These are phyloP conservation scores for Pyrrhoderma lamaoense DNA, from an alignment of 1,284 basidiomycete species.

Conservation along the genomic window DNA sequence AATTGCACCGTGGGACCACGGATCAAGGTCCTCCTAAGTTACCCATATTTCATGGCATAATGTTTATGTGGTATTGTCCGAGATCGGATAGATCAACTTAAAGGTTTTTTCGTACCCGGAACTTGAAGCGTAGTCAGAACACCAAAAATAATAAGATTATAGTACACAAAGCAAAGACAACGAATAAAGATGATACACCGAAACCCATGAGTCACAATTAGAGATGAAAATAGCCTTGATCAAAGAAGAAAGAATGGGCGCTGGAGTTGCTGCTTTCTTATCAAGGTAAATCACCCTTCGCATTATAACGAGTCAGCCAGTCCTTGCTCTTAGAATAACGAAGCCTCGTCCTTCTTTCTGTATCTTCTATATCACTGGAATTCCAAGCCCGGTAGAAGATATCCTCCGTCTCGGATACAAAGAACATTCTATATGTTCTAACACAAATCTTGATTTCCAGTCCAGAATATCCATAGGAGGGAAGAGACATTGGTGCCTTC, in stretches of 20 bases:
- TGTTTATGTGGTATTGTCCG: too few species aligned
- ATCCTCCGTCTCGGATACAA: slow-evolving; percentile 68
- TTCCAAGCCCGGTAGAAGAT: slow-evolving; percentile 38
- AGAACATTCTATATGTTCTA: slow-evolving; percentile 81
- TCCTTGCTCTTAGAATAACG: slow-evolving; percentile 23
- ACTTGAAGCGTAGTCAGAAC: neutral
- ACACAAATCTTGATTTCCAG: slow-evolving; percentile 82
- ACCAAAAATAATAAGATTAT: neutral
- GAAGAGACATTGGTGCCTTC: slow-evolving; percentile 21
- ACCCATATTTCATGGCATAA: too few species aligned
- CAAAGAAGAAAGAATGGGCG: too few species aligned
- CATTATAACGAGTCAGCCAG: slow-evolving; percentile 28
- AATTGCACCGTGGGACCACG: too few species aligned
- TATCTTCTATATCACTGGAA: slow-evolving; percentile 31
- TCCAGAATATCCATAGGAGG: slow-evolving; percentile 44
- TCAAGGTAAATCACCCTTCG: slow-evolving; percentile 17
- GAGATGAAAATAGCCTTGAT: too few species aligned
- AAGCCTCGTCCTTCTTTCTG: slow-evolving; percentile 20
- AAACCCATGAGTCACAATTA: too few species aligned
- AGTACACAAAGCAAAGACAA: neutral
- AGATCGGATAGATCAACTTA: too few species aligned
- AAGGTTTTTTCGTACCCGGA: too few species aligned
- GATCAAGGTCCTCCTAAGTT: too few species aligned
- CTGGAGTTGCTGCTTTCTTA: neutral
- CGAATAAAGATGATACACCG: neutral